Percentiles rank a stretch among this genome's conserved stretches.
Conservation (phyloP, 1,284 basidiomycete genomes). For the Malassezia nana region DNA sequence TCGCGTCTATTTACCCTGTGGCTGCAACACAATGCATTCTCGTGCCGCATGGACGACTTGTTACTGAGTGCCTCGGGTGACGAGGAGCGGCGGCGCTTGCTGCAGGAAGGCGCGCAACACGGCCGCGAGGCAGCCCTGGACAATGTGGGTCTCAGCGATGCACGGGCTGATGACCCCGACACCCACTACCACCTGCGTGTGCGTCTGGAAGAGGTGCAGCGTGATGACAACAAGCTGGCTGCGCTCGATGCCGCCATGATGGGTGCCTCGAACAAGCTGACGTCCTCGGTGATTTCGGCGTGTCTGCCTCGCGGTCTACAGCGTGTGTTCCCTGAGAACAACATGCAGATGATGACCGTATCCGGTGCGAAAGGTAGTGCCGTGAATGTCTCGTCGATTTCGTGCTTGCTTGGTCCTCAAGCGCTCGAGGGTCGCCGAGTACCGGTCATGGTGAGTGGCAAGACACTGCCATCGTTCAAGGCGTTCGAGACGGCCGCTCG, state of each 20-base stretch:
- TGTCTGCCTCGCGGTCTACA: conserved; percentile 75
- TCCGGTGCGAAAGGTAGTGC: conserved; percentile 97
- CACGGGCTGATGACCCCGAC: conserved; percentile 36
- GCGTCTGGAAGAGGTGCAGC: conserved; percentile 77
- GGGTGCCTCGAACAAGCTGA: conserved; percentile 58
- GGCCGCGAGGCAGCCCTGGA: conserved; percentile 75
- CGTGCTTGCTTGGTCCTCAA: conserved; percentile 90
- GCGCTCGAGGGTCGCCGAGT: conserved; percentile 96
- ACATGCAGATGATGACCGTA: conserved; percentile 99
- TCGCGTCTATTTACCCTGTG: conserved; percentile 93
- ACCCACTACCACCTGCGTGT: conserved; percentile 53
- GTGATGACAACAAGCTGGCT: conserved; percentile 94
- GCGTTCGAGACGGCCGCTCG: conserved; percentile 93
- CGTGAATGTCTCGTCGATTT: conserved; percentile 96
- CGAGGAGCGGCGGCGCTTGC: conserved; percentile 59
- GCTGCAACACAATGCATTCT: conserved; percentile 91
- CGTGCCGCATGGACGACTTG: conserved; percentile 97
- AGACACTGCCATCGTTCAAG: conserved; percentile 93
- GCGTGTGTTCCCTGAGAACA: conserved; percentile 76
- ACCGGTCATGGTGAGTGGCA: conserved; percentile 96
- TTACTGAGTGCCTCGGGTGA: conserved; percentile 77
- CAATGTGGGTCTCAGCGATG: conserved; percentile 53
- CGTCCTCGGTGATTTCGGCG: conserved; percentile 61
- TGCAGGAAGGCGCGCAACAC: conserved; percentile 61
- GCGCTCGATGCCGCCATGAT: conserved; percentile 82